phyloP scores from a whole-genome alignment of 2,329 filamentous ascomycete genomes.

The Trichoderma simmonsii region DNA sequence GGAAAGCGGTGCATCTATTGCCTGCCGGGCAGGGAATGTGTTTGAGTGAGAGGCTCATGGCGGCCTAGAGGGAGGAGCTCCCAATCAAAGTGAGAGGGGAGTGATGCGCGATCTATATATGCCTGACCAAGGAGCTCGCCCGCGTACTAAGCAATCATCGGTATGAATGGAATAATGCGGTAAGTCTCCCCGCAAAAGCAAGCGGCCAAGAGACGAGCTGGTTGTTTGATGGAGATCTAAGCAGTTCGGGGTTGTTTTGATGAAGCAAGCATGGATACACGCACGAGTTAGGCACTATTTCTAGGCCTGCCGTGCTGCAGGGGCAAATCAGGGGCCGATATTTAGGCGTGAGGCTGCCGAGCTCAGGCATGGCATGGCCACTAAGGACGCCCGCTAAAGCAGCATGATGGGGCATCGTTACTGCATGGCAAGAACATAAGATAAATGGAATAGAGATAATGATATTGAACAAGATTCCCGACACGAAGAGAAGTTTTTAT shows the following conservation, averaged over 20 bases:
- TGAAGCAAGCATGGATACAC: background rate
- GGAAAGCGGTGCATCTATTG: conserved; percentile 46
- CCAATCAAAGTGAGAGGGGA: background rate
- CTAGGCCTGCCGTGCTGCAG: background rate
- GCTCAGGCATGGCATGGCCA: background rate
- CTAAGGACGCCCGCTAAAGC: conserved; percentile 2
- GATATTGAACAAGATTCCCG: background rate
- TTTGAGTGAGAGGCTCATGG: conserved; percentile 44
- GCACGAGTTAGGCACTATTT: background rate
- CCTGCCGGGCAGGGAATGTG: conserved; percentile 51
- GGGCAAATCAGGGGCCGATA: conserved; percentile 12
- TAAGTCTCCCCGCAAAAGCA: background rate
- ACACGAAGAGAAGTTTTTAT: background rate
- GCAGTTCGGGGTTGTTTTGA: background rate
- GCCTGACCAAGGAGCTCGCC: background rate
- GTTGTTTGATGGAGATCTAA: background rate
- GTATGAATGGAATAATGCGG: background rate
- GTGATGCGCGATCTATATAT: background rate
- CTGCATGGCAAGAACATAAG: too few relatives aligned
- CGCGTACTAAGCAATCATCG: background rate
- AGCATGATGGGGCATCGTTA: background rate
- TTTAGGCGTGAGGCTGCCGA: conserved; percentile 19
- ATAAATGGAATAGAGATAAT: background rate
- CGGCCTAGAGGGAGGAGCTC: background rate
- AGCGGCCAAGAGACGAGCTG: background rate